Evolutionary conservation across 768 basidiomycete species (phyloP).

Genomic region (Fistulinella prunicolor): DNA sequence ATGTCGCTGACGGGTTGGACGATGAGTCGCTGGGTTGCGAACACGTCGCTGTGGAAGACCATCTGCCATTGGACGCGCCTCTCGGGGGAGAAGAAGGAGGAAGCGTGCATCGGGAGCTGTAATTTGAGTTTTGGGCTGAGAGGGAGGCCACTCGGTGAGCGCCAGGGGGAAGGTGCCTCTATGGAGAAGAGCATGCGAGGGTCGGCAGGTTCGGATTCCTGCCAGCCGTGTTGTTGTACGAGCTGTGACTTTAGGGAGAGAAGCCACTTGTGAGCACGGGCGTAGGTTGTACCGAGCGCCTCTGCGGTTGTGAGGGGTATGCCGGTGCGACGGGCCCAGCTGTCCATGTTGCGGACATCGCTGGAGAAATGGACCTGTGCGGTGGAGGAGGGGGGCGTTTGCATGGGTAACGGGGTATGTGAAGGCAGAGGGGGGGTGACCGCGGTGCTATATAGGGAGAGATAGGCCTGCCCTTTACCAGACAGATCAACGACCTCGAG

Average conservation of each 20-base stretch:
- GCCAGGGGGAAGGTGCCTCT: constrained; percentile 76
- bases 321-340: constrained; percentile 74
- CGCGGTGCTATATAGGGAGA: constrained; percentile 28
- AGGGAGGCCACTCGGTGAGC: constrained; percentile 70
- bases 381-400: constrained; percentile 35
- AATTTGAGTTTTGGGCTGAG: constrained; percentile 71
- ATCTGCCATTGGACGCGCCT: constrained; percentile 85
- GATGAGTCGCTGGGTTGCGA: constrained; percentile 66
- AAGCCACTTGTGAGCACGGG: constrained; percentile 77
- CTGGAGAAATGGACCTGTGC: constrained; percentile 74
- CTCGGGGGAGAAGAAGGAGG: constrained; percentile 84
- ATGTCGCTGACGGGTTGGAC: constrained; percentile 69
- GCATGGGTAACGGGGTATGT: constrained; percentile 25
- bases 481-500: constrained; percentile 24
- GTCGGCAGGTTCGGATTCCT: constrained; percentile 57
- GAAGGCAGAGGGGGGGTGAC: not conserved
- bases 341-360: constrained; percentile 79
- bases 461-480: constrained; percentile 36
- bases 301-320: constrained; percentile 84
- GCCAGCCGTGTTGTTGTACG: constrained; percentile 68
- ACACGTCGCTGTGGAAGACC: constrained; percentile 80
- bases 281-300: constrained; percentile 76
- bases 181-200: constrained; percentile 74
- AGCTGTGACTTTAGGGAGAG: constrained; percentile 59
- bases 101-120: constrained; percentile 74